A percentile compares a stretch with the other conserved stretches of the same genome.
Evolutionary conservation across 306 rosid species (phyloP).

Genomic region (Quercus alba): DNA sequence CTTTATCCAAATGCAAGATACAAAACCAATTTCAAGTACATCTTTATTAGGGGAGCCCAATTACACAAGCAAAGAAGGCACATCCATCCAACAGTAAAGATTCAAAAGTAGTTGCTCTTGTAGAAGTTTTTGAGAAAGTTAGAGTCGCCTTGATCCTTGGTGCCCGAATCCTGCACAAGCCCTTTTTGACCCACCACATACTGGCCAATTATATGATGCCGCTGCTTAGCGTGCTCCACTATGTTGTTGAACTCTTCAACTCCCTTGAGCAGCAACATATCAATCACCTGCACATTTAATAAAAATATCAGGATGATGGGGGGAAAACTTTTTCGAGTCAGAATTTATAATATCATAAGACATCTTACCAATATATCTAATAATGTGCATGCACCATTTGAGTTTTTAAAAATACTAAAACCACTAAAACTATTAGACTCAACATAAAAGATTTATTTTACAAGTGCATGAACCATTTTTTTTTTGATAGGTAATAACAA

Average conservation of each 20-base stretch:
- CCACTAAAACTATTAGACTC: not conserved
- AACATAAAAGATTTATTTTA: not conserved
- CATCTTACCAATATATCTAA: not conserved
- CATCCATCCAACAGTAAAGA: constrained; percentile 2
- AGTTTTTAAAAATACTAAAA: not conserved
- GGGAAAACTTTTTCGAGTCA: not conserved
- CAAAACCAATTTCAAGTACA: constrained; percentile 22
- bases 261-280: constrained; percentile 89
- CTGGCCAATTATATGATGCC: constrained; percentile 93
- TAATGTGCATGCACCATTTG: not conserved
- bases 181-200: constrained; percentile 66
- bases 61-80: constrained; percentile 15
- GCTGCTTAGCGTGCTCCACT: constrained; percentile 84
- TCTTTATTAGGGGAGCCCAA: constrained; percentile 36
- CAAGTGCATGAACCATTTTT: not conserved
- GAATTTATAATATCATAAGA: not conserved
- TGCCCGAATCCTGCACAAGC: constrained; percentile 55
- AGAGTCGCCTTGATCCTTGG: constrained; percentile 61
- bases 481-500: too few species aligned
- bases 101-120: constrained; percentile 72
- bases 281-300: constrained; percentile 67
- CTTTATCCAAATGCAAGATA: constrained; percentile 24
- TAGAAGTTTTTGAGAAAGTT: constrained; percentile 76
- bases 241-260: constrained; percentile 79
- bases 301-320: constrained; percentile 19